Evolutionary conservation across 1,139 yeast species (phyloP), one percentile per base, ranked within the genome.

Genomic region (Hyphopichia fennica): DNA sequence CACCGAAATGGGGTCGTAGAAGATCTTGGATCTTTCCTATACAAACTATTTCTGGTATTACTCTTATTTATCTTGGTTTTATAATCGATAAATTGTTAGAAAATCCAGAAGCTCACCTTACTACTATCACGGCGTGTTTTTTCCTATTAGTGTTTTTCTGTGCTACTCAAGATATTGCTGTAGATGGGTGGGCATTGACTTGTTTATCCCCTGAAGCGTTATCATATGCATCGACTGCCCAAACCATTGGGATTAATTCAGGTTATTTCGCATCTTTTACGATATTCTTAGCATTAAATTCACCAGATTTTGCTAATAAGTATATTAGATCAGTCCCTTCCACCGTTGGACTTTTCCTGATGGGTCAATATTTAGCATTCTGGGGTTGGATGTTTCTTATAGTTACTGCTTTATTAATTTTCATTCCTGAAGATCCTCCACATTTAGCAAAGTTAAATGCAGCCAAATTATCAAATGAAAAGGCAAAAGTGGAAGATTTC

Each of bases 91-190:
- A 59, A 2, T 63, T 87, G 47, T 69, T 93, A 52, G 72, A 62
- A 2, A 60, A 77, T 34, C 85, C 95, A 0, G 72, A 77, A 35
- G 55, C 67, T 16, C 79, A 86, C 52, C 65, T 88, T 46, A 57
- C 67, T 4, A 58, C 61, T 10, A 79, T 89, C 46, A 84, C 91
- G 0, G 41, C 67, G 19, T 75, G 81, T 44, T 93, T 93, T 64
- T 87, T 91, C 54, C 50, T 81, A 17, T 67, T 95, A 45, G 93
- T 93, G 35, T 80, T 93, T 45, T 72, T 93, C 45, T 91, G 97
- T 67, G 98, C 99, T 2, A 93, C 99, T 0, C 99, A 93, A 62
- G 99, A 93, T 60, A 93, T 93, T 43, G 98, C 99, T 1, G 99
- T 93, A 14, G 99, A 93, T 65, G 99, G 99, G 6, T 93, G 99